A percentile compares a stretch with the other conserved stretches of the same genome.
These are phyloP conservation scores for Arthrobotrys sinensis DNA, from an alignment of 2,329 filamentous ascomycete species.

Conservation along the genomic window DNA sequence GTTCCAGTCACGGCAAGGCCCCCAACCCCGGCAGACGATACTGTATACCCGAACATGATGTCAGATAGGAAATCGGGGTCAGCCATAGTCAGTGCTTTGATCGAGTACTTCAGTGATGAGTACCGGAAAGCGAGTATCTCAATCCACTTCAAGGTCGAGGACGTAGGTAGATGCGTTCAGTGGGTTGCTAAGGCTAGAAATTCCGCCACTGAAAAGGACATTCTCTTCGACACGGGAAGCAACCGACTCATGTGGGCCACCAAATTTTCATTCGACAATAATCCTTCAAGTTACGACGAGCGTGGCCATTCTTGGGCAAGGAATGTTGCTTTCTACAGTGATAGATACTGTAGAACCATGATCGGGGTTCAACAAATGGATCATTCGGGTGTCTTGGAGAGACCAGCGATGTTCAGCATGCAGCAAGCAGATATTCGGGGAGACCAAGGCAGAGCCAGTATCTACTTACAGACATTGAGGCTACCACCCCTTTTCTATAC, in stretches of 20 bases:
- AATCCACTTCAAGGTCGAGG: constrained; percentile 41
- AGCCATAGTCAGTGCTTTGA: constrained; percentile 9
- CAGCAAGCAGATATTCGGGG: constrained; percentile 38
- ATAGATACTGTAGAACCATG: constrained; percentile 44
- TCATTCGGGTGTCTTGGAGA: constrained; percentile 36
- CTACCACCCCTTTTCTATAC: constrained; percentile 55
- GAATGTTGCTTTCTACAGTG: constrained; percentile 34
- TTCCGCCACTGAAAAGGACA: not conserved
- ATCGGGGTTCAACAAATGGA: constrained; percentile 44
- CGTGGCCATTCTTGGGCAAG: constrained; percentile 36
- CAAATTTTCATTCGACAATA: constrained; percentile 25
- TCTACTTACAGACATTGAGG: constrained; percentile 43
- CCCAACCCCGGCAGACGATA: constrained; percentile 11
- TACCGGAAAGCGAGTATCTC: constrained; percentile 16
- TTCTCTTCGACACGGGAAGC: constrained; percentile 19
- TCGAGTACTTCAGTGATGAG: constrained; percentile 37
- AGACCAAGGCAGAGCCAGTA: constrained; percentile 53
- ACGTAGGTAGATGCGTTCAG: constrained; percentile 38
- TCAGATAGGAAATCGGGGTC: constrained; percentile 1
- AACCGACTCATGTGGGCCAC: constrained; percentile 48
- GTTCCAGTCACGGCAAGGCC: constrained; percentile 12
- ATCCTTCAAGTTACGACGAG: constrained; percentile 19
- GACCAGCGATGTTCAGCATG: constrained; percentile 36
- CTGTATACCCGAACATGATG: constrained; percentile 29
- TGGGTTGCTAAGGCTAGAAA: constrained; percentile 38